Evolutionary conservation across 2,329 filamentous ascomycete species (phyloP), one percentile per base, ranked within the genome.

Genomic region (Cadophora luteo-olivacea): DNA sequence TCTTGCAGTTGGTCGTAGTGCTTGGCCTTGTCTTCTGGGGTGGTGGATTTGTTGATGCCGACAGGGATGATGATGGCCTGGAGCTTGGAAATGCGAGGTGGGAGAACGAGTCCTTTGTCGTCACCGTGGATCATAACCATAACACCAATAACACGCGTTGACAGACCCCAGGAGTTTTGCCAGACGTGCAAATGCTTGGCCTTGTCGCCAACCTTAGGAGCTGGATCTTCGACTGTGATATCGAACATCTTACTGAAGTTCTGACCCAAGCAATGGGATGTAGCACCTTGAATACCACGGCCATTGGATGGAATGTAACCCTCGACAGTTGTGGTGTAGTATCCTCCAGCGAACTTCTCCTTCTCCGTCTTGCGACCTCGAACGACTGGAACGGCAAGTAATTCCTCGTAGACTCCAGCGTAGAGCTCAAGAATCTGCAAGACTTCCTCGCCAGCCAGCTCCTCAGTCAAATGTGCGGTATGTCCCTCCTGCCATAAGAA

Each of bases 191-290:
- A 84, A 77, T 93, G 90, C 74, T 90, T 86, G 73, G 92, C 92
- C 82, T 92, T 91, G 80, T 96, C 89, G 61, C 87, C 89, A 58
- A 86, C 84, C 77, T 90, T 89, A 62, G 86, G 87, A 69, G 85
- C 84, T 29, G 96, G 96, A 78, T 99, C 94, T 81, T 99, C 95
- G 36, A 99, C 93, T 0, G 92, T 97, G 80, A 99, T 98, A 80
- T 96, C 92, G 80, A 98, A 99, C 94, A 99, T 99, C 83, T 97
- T 97, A 80, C 91, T 94, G 83, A 99, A 99, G 83, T 99, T 97
- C 82, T 99, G 96, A 64, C 96, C 96, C 9, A 99, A 86, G 76
- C 80, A 80, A 84, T 99, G 96, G 64, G 93, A 97, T 51, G 96
- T 99, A 64, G 90, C 96, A 73, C 94, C 96, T 83, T 99, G 96